These are phyloP conservation scores for Suillus weaverae DNA, from an alignment of 768 basidiomycete genomes.

Conservation along the genomic window DNA sequence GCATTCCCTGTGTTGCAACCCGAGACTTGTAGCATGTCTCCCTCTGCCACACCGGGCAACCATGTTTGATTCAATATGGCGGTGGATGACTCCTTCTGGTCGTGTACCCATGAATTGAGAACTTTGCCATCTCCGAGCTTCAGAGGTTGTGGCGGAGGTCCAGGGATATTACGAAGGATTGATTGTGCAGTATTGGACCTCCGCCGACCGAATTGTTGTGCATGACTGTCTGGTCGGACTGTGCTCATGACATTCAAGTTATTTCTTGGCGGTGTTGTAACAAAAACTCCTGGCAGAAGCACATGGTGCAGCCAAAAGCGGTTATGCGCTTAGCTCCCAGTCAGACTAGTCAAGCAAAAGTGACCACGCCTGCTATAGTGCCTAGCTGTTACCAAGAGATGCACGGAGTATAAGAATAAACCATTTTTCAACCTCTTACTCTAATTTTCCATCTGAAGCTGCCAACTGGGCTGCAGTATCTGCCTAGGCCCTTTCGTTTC, in stretches of 20 bases:
- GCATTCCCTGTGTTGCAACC: conserved; percentile 41
- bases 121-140: conserved; percentile 62
- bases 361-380: neutral
- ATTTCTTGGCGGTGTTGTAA: neutral
- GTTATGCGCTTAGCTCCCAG: neutral
- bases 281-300: neutral
- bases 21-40: conserved; percentile 66
- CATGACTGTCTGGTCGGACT: conserved; percentile 65
- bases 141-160: conserved; percentile 44
- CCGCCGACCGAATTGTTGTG: conserved; percentile 52
- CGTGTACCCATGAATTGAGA: conserved; percentile 76
- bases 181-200: conserved; percentile 79
- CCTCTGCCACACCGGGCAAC: conserved; percentile 79
- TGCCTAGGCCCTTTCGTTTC: neutral
- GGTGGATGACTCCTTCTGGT: conserved; percentile 54
- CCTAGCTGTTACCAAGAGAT: neutral
- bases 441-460: neutral
- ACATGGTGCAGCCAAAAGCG: neutral
- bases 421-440: neutral
- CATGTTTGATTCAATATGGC: conserved; percentile 71
- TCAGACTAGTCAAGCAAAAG: neutral
- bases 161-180: conserved; percentile 41
- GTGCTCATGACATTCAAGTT: conserved; percentile 45
- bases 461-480: neutral
- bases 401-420: neutral